Percentiles rank a stretch among this genome's conserved stretches.
Conservation (phyloP, 1,284 basidiomycete genomes). For the Coriolopsis trogii region DNA sequence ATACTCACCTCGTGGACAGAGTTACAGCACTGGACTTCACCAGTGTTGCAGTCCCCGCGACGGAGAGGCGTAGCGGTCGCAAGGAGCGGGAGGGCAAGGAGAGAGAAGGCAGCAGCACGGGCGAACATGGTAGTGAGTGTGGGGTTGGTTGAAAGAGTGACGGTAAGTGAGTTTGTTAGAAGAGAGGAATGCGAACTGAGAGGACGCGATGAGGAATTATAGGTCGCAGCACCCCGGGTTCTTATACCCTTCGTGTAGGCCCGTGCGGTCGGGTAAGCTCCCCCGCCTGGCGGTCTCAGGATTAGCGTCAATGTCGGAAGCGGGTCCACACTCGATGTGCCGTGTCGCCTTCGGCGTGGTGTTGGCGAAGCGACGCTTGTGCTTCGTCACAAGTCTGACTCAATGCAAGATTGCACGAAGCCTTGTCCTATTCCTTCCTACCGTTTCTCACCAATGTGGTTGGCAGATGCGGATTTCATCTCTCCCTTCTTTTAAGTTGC, state of each 20-base stretch:
- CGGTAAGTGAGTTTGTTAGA: constrained; percentile 12
- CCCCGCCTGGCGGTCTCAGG: no score
- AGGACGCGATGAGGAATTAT: constrained; percentile 17
- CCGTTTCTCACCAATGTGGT: no score
- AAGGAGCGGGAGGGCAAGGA: constrained; percentile 30
- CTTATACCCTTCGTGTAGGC: constrained; percentile 6
- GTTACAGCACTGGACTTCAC: constrained; percentile 37
- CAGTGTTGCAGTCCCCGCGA: constrained; percentile 31
- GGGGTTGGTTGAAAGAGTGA: constrained; percentile 21
- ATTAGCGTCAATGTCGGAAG: no score
- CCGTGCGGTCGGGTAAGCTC: not conserved
- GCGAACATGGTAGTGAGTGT: constrained; percentile 24
- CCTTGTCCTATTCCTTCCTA: no score
- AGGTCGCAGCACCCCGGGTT: constrained; percentile 1
- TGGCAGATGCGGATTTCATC: no score
- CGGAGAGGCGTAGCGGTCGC: constrained; percentile 29
- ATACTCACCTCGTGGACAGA: constrained; percentile 23
- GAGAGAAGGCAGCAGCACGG: constrained; percentile 20
- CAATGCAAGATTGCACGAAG: no score
- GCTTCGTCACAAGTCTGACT: no score
- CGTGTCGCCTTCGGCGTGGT: no score
- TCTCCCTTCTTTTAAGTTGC: no score
- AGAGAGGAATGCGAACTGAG: constrained; percentile 15
- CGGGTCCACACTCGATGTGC: no score
- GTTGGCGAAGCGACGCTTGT: no score